These are phyloP conservation scores for Talaromyces pinophilus DNA, from an alignment of 2,329 filamentous ascomycete genomes.

Conservation along the genomic window DNA sequence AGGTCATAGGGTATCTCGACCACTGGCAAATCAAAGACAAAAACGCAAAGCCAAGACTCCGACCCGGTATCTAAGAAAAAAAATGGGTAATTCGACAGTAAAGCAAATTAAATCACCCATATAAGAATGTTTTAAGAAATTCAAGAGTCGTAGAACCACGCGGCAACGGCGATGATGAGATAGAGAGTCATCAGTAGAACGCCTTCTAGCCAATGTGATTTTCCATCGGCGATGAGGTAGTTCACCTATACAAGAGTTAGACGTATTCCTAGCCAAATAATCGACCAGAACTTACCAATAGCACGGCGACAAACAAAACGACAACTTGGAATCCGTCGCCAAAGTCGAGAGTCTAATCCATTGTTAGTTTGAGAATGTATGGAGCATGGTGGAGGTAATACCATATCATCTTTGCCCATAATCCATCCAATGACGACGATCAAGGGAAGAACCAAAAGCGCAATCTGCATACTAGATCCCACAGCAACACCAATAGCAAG, in stretches of 20 bases:
- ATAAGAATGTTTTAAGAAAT: not conserved
- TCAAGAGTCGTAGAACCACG: slow-evolving; percentile 47
- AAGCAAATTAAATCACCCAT: not conserved
- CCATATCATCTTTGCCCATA: slow-evolving; percentile 60
- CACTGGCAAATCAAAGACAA: not conserved
- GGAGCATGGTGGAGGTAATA: slow-evolving; percentile 23
- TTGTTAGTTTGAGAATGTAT: slow-evolving; percentile 23
- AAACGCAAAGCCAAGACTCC: not conserved
- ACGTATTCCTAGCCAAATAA: not conserved
- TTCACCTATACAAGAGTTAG: slow-evolving; percentile 51
- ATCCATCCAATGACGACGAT: slow-evolving; percentile 64
- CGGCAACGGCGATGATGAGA: slow-evolving; percentile 62
- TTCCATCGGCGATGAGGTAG: slow-evolving; percentile 63
- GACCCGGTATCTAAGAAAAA: not conserved
- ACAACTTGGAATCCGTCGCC: slow-evolving; percentile 79
- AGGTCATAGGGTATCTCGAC: slow-evolving; percentile 6
- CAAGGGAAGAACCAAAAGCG: slow-evolving; percentile 62
- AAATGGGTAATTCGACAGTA: not conserved
- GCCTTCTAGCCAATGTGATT: slow-evolving; percentile 63
- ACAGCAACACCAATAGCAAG: slow-evolving; percentile 66
- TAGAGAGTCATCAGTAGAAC: slow-evolving; percentile 62
- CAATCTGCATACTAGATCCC: slow-evolving; percentile 67
- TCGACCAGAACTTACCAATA: slow-evolving; percentile 38
- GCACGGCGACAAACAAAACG: slow-evolving; percentile 58
- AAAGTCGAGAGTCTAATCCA: slow-evolving; percentile 66